Conservation (phyloP, 345 rosid species). For the Heritiera littoralis region DNA sequence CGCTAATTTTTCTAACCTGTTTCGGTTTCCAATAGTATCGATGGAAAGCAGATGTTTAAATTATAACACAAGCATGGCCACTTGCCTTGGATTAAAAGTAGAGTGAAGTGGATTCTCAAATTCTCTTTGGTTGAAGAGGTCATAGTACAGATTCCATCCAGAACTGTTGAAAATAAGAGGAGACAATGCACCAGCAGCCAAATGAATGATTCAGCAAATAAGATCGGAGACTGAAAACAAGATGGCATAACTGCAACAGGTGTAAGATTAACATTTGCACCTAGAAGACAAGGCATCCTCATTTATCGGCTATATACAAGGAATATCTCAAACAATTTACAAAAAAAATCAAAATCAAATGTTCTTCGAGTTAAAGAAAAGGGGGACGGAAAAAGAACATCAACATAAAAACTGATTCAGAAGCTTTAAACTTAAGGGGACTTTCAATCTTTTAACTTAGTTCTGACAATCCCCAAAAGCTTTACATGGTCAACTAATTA, state of each 20-base stretch:
- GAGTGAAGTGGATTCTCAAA: not conserved
- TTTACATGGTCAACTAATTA: not conserved
- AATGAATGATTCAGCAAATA: not conserved
- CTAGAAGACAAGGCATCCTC: not conserved
- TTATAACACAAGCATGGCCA: not conserved
- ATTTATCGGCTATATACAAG: not conserved
- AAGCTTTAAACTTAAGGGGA: not conserved
- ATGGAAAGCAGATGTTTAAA: not conserved
- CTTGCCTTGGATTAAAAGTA: not conserved
- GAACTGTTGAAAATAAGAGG: not conserved
- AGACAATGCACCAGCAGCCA: not conserved
- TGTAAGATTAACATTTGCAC: conserved; percentile 8
- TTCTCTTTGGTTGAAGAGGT: not conserved
- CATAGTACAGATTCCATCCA: not conserved
- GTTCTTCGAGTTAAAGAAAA: not conserved
- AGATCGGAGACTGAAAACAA: not conserved
- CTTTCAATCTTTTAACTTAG: not conserved
- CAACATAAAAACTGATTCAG: not conserved
- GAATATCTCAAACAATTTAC: conserved; percentile 5
- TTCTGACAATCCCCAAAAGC: not conserved
- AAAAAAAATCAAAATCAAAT: not conserved
- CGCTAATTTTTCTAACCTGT: not conserved
- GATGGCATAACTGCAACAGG: not conserved
- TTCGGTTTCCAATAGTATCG: not conserved
- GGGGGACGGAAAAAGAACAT: not conserved